Conservation (phyloP, 306 rosid genomes). For the Cucumis melo region DNA sequence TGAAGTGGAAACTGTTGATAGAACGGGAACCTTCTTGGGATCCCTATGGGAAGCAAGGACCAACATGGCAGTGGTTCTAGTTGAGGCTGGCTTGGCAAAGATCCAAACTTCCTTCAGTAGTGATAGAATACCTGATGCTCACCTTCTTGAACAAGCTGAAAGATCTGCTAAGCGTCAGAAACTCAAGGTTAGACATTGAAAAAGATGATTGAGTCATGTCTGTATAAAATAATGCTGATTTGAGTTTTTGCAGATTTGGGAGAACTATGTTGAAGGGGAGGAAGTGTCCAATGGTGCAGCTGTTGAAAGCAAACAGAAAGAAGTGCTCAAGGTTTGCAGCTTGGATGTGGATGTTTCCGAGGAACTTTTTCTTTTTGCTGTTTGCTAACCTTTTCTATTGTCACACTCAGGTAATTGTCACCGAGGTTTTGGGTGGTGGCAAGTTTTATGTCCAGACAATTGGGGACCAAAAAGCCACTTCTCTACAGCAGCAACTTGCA, state of each 20-base stretch:
- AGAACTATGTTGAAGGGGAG: constrained; percentile 90
- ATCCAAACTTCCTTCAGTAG: constrained; percentile 74
- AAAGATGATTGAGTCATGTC: neutral
- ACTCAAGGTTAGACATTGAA: constrained; percentile 55
- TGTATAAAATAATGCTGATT: constrained; percentile 19
- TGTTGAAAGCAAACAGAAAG: constrained; percentile 69
- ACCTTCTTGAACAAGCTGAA: constrained; percentile 78
- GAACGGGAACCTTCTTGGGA: constrained; percentile 94
- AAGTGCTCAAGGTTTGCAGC: constrained; percentile 75
- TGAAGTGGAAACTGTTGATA: constrained; percentile 91
- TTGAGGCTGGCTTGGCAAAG: constrained; percentile 92
- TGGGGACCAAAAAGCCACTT: constrained; percentile 74
- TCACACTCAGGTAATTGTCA: constrained; percentile 49
- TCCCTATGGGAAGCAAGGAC: constrained; percentile 82
- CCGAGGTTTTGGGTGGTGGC: constrained; percentile 87
- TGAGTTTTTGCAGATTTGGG: constrained; percentile 63
- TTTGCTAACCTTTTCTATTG: constrained; percentile 10
- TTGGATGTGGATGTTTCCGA: constrained; percentile 7
- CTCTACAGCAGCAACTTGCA: constrained; percentile 76
- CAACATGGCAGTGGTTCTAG: constrained; percentile 59
- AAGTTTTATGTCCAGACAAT: constrained; percentile 78
- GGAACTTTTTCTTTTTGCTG: neutral
- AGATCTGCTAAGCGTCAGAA: constrained; percentile 66
- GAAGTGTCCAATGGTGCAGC: constrained; percentile 63
- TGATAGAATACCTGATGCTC: constrained; percentile 82